Evolutionary conservation across 2,329 filamentous ascomycete genomes (phyloP).

Genomic region (Ascosphaera aggregata): DNA sequence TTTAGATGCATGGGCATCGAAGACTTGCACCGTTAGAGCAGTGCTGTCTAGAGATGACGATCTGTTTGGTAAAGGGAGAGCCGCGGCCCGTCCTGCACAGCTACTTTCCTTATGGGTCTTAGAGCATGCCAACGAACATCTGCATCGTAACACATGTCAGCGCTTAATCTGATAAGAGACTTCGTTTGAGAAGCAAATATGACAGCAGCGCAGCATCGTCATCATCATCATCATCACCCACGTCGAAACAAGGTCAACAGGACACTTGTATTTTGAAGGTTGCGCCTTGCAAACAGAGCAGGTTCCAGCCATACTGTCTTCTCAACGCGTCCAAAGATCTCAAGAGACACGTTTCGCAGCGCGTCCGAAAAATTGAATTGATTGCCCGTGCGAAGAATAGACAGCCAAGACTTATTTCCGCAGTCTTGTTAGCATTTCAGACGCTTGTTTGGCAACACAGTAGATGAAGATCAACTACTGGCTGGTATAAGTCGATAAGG

Average conservation of each 20-base stretch:
- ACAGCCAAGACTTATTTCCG: no score
- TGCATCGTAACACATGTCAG: constrained; percentile 6
- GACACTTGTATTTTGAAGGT: constrained; percentile 13
- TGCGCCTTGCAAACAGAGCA: constrained; percentile 11
- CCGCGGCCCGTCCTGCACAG: constrained; percentile 14
- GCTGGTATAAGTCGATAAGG: no score
- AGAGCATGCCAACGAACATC: constrained; percentile 23
- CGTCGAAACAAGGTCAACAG: constrained; percentile 2
- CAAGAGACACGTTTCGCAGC: no score
- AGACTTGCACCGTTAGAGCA: constrained; percentile 4
- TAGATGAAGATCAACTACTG: no score
- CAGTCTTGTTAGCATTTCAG: no score
- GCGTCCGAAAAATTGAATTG: no score
- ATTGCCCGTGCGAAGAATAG: no score
- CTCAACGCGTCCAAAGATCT: no score
- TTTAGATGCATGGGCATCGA: constrained; percentile 3
- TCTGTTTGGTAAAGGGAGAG: neutral
- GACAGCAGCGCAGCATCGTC: no score
- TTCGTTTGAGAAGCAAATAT: no score
- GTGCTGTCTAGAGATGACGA: neutral
- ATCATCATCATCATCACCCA: neutral
- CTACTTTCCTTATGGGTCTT: constrained; percentile 19
- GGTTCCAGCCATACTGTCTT: constrained; percentile 3
- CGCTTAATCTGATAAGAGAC: no score
- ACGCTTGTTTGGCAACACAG: no score